Base-by-base conservation (phyloP, 1,284 basidiomycete genomes). In the Papiliotrema terrestris region DNA sequence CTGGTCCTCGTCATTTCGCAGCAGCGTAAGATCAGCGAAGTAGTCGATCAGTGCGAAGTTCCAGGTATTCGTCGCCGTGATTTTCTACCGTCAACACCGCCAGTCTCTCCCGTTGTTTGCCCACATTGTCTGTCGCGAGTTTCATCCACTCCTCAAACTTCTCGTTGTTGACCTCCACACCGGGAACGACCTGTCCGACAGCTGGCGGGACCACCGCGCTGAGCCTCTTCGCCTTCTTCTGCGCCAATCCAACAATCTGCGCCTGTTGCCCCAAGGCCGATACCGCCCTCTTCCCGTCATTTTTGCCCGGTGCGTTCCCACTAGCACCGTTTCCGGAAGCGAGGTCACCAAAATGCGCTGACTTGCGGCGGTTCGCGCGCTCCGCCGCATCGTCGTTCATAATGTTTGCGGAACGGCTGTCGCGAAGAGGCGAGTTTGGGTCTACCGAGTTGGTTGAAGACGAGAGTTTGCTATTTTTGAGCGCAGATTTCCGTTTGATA, bases 81-180 rank as follows among this genome's bases (percentile, higher is more conserved):
- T 98, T 95, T 98, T 99, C 94, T 97, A 70, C 23, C 0, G 3
- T 32, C 38, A 36, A 19, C 13, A 19, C 29, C 22, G 14, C 19
- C 17, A 22, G 17, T 47, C 15, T 25, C 4, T 19, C 19, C n/a
- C 9, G 20, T 19, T 36, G n/a, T 15, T 22, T 3, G 80, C 87
- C 65, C 70, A 96, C 94, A 76, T 98, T 98, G 74, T 98, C 96
- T 6, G 95, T 98, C 1, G 94, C 94, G 85, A 98, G 88, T 81
- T 98, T 98, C 95, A 99, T 98, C 95, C 96, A 98, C 73, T 98
- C 93, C 73, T 98, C 95, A 71, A 88, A 94, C 67, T 93, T 94
- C 38, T 85, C 87, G 76, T 81, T 89, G 84, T 90, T 89, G 32
- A 91, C 84, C 65, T 92, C 89, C 62, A 86, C 76, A 45, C 69